Evolutionary conservation across 139 green algal genomes (phyloP).

Genomic region (Volvox reticuliferus): DNA sequence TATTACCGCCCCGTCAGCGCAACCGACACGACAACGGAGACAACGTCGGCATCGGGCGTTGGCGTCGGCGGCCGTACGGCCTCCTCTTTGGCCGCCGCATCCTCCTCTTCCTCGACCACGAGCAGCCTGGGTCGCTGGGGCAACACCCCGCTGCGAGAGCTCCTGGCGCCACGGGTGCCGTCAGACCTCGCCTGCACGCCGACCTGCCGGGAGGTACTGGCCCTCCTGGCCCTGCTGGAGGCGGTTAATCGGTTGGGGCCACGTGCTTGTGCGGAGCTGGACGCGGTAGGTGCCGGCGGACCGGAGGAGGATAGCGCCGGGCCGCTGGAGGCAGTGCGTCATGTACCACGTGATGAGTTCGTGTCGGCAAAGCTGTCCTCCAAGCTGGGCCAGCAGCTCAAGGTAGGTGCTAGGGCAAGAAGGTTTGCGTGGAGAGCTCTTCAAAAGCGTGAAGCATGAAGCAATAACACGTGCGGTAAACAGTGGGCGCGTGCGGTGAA

Average conservation of each 20-base stretch:
- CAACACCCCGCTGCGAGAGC: slow-evolving; percentile 63
- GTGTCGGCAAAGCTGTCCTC: slow-evolving; percentile 87
- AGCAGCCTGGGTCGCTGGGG: slow-evolving; percentile 50
- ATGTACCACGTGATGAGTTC: slow-evolving; percentile 81
- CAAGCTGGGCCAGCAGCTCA: slow-evolving; percentile 93
- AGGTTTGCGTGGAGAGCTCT: no score
- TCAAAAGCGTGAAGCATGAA: no score
- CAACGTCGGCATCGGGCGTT: neutral
- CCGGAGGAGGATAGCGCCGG: slow-evolving; percentile 17
- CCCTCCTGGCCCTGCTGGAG: slow-evolving; percentile 83
- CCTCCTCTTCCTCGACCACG: neutral
- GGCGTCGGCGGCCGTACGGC: neutral
- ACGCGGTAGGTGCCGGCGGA: slow-evolving; percentile 17
- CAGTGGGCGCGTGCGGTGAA: no score
- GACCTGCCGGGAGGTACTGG: slow-evolving; percentile 66
- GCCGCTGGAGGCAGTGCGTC: slow-evolving; percentile 48
- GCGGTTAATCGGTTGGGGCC: slow-evolving; percentile 67
- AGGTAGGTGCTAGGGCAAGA: slow-evolving; percentile 66
- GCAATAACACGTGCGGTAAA: neutral
- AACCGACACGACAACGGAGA: slow-evolving; percentile 42
- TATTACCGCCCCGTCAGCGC: slow-evolving; percentile 69
- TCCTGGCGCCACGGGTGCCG: slow-evolving; percentile 66
- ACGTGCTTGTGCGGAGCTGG: slow-evolving; percentile 31
- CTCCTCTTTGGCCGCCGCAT: slow-evolving; percentile 2
- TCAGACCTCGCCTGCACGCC: slow-evolving; percentile 46